Percentiles rank a stretch among this genome's conserved stretches.
Conservation (phyloP, 1,284 basidiomycete species). For the Leccinum pachyderme region DNA sequence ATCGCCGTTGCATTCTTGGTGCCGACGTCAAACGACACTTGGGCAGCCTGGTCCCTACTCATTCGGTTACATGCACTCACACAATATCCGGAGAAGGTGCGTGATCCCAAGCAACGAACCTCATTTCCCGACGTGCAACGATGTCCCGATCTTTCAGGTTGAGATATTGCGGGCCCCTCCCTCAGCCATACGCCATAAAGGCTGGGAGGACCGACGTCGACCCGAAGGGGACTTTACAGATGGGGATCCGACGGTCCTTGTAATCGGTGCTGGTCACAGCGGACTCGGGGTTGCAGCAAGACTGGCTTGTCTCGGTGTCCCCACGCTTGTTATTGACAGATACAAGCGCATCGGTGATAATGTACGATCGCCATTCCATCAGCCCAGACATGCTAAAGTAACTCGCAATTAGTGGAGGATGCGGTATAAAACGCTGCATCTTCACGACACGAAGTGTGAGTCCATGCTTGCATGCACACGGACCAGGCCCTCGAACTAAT, state of each 20-base stretch:
- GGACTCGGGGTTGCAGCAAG: conserved; percentile 39
- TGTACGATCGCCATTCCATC: neutral
- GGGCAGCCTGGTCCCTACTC: neutral
- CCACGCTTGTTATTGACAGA: conserved; percentile 36
- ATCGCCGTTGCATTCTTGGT: neutral
- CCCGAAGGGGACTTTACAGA: conserved; percentile 17
- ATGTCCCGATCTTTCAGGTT: neutral
- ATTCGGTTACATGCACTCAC: neutral
- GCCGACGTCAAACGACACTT: neutral
- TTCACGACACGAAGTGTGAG: conserved; percentile 30
- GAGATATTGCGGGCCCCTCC: neutral
- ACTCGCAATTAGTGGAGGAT: conserved; percentile 24
- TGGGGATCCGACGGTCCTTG: conserved; percentile 28
- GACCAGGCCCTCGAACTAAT: too few species aligned
- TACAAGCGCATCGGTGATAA: conserved; percentile 36
- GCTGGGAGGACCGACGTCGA: neutral
- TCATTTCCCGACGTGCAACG: neutral
- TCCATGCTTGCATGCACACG: too few species aligned
- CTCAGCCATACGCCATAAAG: neutral
- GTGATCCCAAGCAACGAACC: neutral
- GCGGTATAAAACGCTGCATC: conserved; percentile 29
- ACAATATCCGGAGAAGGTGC: neutral
- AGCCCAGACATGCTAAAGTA: neutral
- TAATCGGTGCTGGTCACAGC: conserved; percentile 39
- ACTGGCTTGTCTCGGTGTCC: conserved; percentile 16